Evolutionary conservation across 306 rosid species (phyloP), one percentile per base, ranked within the genome.

Genomic region (Medicago ruthenica): DNA sequence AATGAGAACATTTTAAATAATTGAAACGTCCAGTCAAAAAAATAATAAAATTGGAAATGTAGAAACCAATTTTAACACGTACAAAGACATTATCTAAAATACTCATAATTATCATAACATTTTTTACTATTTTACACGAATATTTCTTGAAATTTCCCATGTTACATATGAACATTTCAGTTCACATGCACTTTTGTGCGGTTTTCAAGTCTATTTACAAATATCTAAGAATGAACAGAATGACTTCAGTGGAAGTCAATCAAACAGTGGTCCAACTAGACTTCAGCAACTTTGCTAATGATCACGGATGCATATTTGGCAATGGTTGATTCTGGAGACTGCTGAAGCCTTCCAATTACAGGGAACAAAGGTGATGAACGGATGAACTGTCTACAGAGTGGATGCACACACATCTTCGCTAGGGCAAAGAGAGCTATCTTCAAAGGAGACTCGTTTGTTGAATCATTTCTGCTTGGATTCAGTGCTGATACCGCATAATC

Each of bases 361-460:
- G 93, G 87, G 82, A 88, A 90, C 85, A 95, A 60, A 36, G 87
- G 86, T 7, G 99, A 95, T 55, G 97, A 90, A 79, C 90, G 85
- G 5, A 95, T 87, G 86, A 92, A 89, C 55, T 89, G 89, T 63
- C 88, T 84, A 83, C 99, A 95, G 14, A 88, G 92, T 34, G 80
- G 83, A 78, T 92, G 93, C 8, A 96, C 82, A 73, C 99, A 95
- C 99, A 95, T 92, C 89, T 95, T 95, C 63, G 97, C 91, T 65
- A 95, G 79, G 22, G 99, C 89, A 79, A 92, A 90, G 31, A 95
- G 84, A 40, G 99, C 97, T 75, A 95, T 95, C 82, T 95, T 92
- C n/a, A 92, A 85, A 21, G 99, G 97, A 57, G 97, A 95, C 82
- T 95, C 99, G 2, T 72, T 89, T 47, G 76, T 81, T 34, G 90